Evolutionary conservation across 108 stramenopile species (phyloP), one percentile per base, ranked within the genome.

Genomic region (Fistulifera pelliculosa): DNA sequence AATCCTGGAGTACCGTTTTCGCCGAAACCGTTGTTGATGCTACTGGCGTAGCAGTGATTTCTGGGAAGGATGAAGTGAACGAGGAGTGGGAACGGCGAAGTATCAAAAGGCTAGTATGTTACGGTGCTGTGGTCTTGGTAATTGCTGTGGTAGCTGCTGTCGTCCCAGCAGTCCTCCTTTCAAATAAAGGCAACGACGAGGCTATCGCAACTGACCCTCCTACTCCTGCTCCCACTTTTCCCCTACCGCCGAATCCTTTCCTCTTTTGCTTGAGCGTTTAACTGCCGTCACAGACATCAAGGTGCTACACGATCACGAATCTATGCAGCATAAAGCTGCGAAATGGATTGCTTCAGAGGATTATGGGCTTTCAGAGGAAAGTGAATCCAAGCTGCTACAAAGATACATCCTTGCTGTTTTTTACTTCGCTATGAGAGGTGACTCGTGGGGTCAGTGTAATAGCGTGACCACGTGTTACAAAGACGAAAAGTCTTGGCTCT

Each of bases 301-400:
- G 8, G 31, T 35, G 8, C 31, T 35, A 3, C 31, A 31, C 38
- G 13, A 22, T 14, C 21, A 19, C 22, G 47, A 24, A 38, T 60
- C 58, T 8, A 60, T 67, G 12, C 73, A 74, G 39, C 61, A 58
- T 41, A 38, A 39, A 25, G 73, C 73, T 12, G 68, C 64, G 16
- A 24, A 28, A 10, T 74, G 73, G 73, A 48, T 74, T 19, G 73
- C 73, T 8, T 31, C 54, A 23, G 51, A 60, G 17, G 73, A 74
- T 11, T 47, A 61, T 43, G 31, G 8, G 8, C 3, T 35, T 35
- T 8, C 3, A 8, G 31, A 35, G 31, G 31, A 35, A 6, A 35
- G 8, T 35, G 31, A 35, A 35, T 22, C 44, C 19, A 31, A 21
- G 19, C 15, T 67, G 12, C 26, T 73, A 0, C 66, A 67, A 45